Conservation (phyloP, 2,329 filamentous ascomycete species). For the Hypomyces perniciosus region DNA sequence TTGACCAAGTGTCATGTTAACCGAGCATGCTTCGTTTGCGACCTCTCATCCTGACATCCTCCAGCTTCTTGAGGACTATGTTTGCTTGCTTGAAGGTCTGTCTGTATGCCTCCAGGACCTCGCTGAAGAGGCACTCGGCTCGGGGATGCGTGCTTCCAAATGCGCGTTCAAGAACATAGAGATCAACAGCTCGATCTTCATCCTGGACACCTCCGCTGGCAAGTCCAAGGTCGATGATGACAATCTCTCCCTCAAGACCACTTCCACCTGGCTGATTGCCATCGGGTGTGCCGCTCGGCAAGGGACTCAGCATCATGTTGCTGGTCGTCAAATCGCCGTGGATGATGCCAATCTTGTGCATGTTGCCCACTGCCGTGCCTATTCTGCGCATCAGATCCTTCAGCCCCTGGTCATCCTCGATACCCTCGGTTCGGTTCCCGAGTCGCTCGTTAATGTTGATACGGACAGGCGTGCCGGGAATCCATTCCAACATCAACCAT, state of each 20-base stretch:
- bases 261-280: conserved; percentile 19
- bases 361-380: conserved; percentile 61
- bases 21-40: conserved; percentile 97
- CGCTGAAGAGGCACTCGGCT: conserved; percentile 68
- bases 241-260: conserved; percentile 62
- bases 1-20: conserved; percentile 31
- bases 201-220: conserved; percentile 75
- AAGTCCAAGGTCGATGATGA: conserved; percentile 92
- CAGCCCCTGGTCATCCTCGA: conserved; percentile 44
- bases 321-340: conserved; percentile 97
- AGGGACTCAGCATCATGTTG: conserved; percentile 74
- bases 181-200: conserved; percentile 89
- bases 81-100: conserved; percentile 68
- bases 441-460: conserved; percentile 65
- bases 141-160: conserved; percentile 92
- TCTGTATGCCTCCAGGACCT: conserved; percentile 69
- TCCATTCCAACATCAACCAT: conserved; percentile 82
- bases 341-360: conserved; percentile 82
- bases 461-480: conserved; percentile 66
- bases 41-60: conserved; percentile 89
- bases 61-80: conserved; percentile 71
- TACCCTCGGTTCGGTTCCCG: conserved; percentile 35
- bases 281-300: conserved; percentile 16
- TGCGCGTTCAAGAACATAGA: conserved; percentile 91
- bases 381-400: conserved; percentile 62